Evolutionary conservation across 495 filamentous ascomycete genomes (phyloP), one percentile per base, ranked within the genome.

Genomic region (Penicillium chermesinum): DNA sequence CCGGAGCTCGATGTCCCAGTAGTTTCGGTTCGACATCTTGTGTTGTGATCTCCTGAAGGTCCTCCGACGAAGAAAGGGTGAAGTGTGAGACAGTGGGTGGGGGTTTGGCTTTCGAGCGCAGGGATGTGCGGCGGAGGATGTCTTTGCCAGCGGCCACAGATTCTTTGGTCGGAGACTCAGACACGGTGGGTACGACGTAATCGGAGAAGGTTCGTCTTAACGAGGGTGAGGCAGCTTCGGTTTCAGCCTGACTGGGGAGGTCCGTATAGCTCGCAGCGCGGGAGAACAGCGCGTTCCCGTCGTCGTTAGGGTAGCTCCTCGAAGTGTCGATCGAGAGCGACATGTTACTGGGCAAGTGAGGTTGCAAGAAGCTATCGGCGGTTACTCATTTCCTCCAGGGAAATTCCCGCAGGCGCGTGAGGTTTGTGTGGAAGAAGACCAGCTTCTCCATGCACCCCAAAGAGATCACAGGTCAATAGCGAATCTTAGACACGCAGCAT

Each of bases 151-250:
- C 64, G n/a, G 61, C 63, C 15, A 75, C 64, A 48, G 58, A 69
- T 45, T 75, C 72, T 48, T 73, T 72, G 5, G 69, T 67, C 9
- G 67, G 69, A 2, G 70, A 67, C 3, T 65, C 53, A 32, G 64
- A 46, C 32, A 64, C 53, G 14, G 55, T 49, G 10, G 69, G 67
- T 12, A 67, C 59, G 9, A 63, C 62, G 47, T 67, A 50, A 43
- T 73, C 70, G 21, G 72, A 75, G 51, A 75, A 73, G 17, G 66
- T 75, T 41, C 70, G 62, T 55, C 69, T 62, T n/a, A 75, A 49
- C 10, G 48, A 49, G n/a, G 65, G 58, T 7, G 60, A 57, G 25
- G 19, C 44, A 16, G 62, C 30, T 33, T 63, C 58, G 40, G 63
- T 21, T 0, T 40, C 36, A 10, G 53, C 12, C 17, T 65, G 58